Conservation (phyloP, 345 rosid genomes). For the Sisymbrium irio region DNA sequence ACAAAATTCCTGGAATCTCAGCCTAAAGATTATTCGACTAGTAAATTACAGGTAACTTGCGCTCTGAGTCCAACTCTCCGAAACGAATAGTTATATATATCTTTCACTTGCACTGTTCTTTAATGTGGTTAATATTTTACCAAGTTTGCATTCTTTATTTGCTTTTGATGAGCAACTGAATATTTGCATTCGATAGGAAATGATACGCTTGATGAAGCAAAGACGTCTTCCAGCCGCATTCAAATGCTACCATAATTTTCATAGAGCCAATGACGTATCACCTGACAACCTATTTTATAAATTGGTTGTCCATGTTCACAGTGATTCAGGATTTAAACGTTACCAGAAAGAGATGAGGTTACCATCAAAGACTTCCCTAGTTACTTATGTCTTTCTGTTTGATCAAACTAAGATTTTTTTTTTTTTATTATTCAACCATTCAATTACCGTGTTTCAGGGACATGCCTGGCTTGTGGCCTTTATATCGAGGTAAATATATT, state of each 20-base stretch:
- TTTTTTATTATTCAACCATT: constrained; percentile 10
- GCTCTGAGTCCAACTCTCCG: neutral
- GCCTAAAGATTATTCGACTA: constrained; percentile 77
- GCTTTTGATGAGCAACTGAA: constrained; percentile 13
- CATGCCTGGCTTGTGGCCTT: constrained; percentile 86
- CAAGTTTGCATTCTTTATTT: neutral
- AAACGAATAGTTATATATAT: neutral
- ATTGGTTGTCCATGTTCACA: constrained; percentile 88
- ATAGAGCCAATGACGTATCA: constrained; percentile 56
- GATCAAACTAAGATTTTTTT: constrained; percentile 27
- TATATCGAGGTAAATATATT: constrained; percentile 78
- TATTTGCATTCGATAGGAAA: constrained; percentile 56
- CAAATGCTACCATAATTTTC: constrained; percentile 89
- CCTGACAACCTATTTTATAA: constrained; percentile 74
- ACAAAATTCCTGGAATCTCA: constrained; percentile 79
- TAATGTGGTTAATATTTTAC: neutral
- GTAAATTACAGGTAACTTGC: constrained; percentile 71
- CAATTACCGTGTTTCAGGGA: constrained; percentile 46
- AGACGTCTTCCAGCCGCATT: constrained; percentile 78
- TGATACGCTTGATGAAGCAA: constrained; percentile 79
- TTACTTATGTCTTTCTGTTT: constrained; percentile 8
- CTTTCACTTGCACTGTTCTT: constrained; percentile 1
- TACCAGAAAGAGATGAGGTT: constrained; percentile 98
- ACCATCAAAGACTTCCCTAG: constrained; percentile 3
- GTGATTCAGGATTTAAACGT: constrained; percentile 81